Evolutionary conservation across 1,284 basidiomycete genomes (phyloP), one percentile per base, ranked within the genome.

Genomic region (Wallemia hederae): DNA sequence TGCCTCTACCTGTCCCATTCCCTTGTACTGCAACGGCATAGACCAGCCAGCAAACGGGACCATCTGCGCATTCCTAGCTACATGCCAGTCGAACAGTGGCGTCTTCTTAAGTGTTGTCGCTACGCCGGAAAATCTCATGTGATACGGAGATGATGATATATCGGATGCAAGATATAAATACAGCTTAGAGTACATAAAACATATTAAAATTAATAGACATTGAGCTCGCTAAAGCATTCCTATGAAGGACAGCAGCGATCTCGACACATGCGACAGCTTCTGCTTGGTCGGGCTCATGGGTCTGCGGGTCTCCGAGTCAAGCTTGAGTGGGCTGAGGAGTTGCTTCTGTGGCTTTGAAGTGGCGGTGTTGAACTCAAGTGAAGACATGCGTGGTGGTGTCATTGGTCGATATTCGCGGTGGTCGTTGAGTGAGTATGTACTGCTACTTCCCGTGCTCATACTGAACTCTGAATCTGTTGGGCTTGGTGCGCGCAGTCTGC

Each of bases 21-120:
- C 76, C 19, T 80, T 83, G 68, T 96, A 99, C 2, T 78, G 74
- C 60, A 99, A 75, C 0, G 92, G 92, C 92, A 99, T 99, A 15
- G 80, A 79, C 71, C 81, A 97, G 2, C 92, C 92, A 1, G 88
- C 91, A 69, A 97, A 99, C 0, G 87, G 83, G 0, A 97, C 90
- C 85, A 98, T 91, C 73, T 94, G 94, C 19, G 82, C 94, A 34
- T 79, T 82, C 69, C 89, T 76, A 64, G 78, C 69, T 62, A 87
- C 71, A 70, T 99, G 91, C 69, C 92, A 92, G 66, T 92, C 85
- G 67, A 94, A 90, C 27, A 98, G 74, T 0, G 81, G 80, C 0
- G 92, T 98, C 65, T 76, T 78, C 66, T 67, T 70, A 56, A 78
- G 71, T 49, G 39, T 49, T 9, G 11, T 49, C 17, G 29, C 29